A percentile compares a stretch with the other conserved stretches of the same genome.
Evolutionary conservation across 148 eudicot genomes (phyloP).

Genomic region (Rhododendron ovatum): DNA sequence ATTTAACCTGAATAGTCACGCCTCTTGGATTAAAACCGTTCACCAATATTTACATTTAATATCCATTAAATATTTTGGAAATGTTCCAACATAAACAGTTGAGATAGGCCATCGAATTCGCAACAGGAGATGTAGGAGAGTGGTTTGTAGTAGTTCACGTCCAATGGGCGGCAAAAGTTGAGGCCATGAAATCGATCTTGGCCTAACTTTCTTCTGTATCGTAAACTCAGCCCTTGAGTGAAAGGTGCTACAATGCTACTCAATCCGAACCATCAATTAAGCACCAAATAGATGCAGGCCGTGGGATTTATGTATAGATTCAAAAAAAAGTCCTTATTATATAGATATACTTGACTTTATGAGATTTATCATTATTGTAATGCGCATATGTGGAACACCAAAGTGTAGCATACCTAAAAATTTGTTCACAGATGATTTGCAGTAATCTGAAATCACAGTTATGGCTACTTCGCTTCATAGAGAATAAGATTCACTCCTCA

Average conservation of each 20-base stretch:
- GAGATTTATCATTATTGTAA: not conserved
- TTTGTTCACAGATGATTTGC: not conserved
- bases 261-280: too few species aligned
- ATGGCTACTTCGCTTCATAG: not conserved
- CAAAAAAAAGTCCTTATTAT: not conserved
- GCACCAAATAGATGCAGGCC: not conserved
- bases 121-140: not conserved
- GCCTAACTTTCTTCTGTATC: not conserved
- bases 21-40: too few species aligned
- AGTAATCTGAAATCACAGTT: not conserved
- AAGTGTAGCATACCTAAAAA: not conserved
- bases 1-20: too few species aligned
- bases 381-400: not conserved
- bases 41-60: too few species aligned
- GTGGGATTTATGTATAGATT: not conserved
- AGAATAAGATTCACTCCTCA: not conserved
- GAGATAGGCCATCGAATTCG: not conserved
- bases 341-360: not conserved
- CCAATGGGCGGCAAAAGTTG: too few species aligned
- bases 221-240: not conserved
- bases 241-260: too few species aligned
- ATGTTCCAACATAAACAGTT: not conserved
- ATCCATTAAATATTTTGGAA: too few species aligned
- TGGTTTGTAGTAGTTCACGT: not conserved
- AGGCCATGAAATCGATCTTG: not conserved